Base-by-base conservation (phyloP, 345 rosid genomes). In the Combretum micranthum region DNA sequence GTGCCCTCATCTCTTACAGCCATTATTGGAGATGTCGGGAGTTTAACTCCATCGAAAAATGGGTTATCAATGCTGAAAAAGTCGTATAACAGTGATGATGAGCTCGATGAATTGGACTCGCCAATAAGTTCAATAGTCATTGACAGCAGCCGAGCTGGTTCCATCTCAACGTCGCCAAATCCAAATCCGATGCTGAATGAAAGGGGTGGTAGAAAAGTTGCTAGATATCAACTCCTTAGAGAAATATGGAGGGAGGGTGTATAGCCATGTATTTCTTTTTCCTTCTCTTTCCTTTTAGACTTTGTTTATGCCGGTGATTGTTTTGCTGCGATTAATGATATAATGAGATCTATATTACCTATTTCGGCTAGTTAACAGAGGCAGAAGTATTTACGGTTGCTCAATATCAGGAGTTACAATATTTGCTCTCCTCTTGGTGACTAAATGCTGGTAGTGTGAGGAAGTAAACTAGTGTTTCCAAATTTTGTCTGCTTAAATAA, bases 71-170 rank as follows among this genome's bases (percentile, higher is more conserved):
- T 84, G 63, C 83, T 75, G 45, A 78, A 64, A 67, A 88, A 88
- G 63, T 76, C 93, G 11, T 83, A 86, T 69, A 78, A 87, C 0
- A 88, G 98, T 4, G 96, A 92, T 17, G 98, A 88, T 20, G 98
- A 88, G 74, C 86, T 88, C 12, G 90, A 84, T 18, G 95, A 86
- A 65, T 66, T 88, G 67, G 98, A 84, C 75, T 77, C 93, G 4
- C 83, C 89, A 1, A 52, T 86, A 25, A 70, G 70, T 57, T 78
- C 95, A 0, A 74, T 88, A 50, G n/a, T 69, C 39, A 52, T 68
- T 2, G 84, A 78, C 47, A 77, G 75, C 62, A 37, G 68, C 53
- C 61, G 53, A 46, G 62, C 61, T 69, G 75, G 69, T 64, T 64
- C 75, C n/a, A 20, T 66, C 49, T 66, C 79, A 18, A 53, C 49